These are phyloP conservation scores for Hamamelis virginiana DNA, from an alignment of 164 flowering plant genomes.

Conservation along the genomic window DNA sequence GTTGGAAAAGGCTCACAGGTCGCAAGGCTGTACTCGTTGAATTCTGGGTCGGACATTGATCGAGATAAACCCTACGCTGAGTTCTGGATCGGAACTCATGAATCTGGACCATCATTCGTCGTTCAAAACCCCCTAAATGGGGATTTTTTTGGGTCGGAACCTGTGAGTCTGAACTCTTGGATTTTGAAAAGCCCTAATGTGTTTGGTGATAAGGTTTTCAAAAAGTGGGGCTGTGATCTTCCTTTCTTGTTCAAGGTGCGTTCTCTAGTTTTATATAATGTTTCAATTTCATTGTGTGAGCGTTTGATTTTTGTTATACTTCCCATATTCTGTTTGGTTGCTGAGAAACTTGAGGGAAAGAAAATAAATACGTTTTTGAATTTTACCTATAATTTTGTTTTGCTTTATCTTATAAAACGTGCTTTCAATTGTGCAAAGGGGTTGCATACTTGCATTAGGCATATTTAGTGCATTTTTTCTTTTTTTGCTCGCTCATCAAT, in stretches of 20 bases:
- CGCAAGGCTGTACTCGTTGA: slow-evolving; percentile 46
- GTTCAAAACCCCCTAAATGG: slow-evolving; percentile 13
- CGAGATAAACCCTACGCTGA: slow-evolving; percentile 40
- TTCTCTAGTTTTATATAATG: too few species aligned
- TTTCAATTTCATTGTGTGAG: too few species aligned
- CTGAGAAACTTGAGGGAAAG: too few species aligned
- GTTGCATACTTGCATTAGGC: too few species aligned
- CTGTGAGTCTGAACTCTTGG: slow-evolving; percentile 59
- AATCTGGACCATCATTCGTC: slow-evolving; percentile 37
- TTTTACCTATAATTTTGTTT: too few species aligned
- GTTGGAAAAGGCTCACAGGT: slow-evolving; percentile 53
- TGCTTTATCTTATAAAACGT: too few species aligned
- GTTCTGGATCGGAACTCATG: slow-evolving; percentile 52
- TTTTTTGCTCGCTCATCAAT: too few species aligned
- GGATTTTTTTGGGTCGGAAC: slow-evolving; percentile 8
- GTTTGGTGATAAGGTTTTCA: slow-evolving; percentile 63
- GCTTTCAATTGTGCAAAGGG: too few species aligned
- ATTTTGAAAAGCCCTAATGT: slow-evolving; percentile 53
- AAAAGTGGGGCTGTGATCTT: slow-evolving; percentile 72
- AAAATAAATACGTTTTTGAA: too few species aligned
- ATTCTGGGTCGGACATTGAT: slow-evolving; percentile 38
- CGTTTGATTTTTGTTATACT: too few species aligned
- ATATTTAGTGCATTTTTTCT: too few species aligned
- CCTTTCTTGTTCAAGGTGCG: slow-evolving; percentile 91
- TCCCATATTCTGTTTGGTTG: too few species aligned